phyloP scores from a whole-genome alignment of 495 filamentous ascomycete genomes.

The Durotheca rogersii region DNA sequence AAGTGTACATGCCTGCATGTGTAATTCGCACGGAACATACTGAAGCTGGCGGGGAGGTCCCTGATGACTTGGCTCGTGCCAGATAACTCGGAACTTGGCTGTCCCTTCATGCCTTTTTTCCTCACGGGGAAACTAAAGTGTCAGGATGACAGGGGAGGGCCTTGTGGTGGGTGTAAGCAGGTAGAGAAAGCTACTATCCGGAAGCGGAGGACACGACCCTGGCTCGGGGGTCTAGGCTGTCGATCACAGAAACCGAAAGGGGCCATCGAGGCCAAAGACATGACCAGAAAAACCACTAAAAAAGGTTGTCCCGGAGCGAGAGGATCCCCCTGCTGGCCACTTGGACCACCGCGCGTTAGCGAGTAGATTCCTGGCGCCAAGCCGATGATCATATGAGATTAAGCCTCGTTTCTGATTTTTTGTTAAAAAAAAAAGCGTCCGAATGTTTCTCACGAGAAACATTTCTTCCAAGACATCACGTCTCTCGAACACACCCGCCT shows the following conservation, averaged over 20 bases:
- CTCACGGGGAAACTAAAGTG: constrained; percentile 25
- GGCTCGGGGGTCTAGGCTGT: constrained; percentile 26
- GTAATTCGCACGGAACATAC: background rate
- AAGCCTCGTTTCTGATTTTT: constrained; percentile 31
- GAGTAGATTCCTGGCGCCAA: constrained; percentile 28
- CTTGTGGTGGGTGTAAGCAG: constrained; percentile 1
- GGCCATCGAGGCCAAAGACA: constrained; percentile 11
- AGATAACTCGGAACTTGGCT: constrained; percentile 30
- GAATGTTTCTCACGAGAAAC: constrained; percentile 23
- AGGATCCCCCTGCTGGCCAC: constrained; percentile 22
- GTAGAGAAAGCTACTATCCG: constrained; percentile 22
- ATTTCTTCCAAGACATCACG: background rate
- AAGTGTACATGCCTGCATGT: constrained; percentile 1
- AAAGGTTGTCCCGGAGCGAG: constrained; percentile 22
- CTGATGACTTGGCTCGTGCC: constrained; percentile 29
- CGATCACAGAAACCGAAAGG: constrained; percentile 27
- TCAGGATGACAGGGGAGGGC: constrained; percentile 30
- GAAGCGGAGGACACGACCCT: constrained; percentile 17
- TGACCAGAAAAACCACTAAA: constrained; percentile 16
- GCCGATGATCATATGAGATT: constrained; percentile 34
- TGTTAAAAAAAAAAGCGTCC: constrained; percentile 26
- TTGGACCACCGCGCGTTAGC: constrained; percentile 27
- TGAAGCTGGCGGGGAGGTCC: constrained; percentile 23
- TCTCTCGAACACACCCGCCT: background rate
- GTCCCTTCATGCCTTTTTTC: constrained; percentile 28